Percentiles rank a stretch among this genome's conserved stretches.
phyloP scores from a whole-genome alignment of 257 asterid species.

The Ballota nigra region DNA sequence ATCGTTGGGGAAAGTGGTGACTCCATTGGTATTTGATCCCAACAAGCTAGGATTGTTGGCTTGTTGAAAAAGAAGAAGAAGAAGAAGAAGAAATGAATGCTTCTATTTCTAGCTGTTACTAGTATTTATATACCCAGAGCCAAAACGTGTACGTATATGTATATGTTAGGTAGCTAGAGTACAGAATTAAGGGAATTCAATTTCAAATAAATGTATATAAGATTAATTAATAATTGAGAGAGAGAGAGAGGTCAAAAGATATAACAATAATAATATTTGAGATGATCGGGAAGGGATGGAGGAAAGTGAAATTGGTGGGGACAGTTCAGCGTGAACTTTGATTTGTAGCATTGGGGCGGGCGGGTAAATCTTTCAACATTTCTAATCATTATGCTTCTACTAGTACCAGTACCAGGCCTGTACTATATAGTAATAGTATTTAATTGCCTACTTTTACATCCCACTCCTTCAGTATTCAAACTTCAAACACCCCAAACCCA shows the following conservation, averaged over 20 bases:
- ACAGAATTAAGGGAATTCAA: background rate
- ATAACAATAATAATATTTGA: too few relatives aligned
- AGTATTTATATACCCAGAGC: conserved; percentile 8
- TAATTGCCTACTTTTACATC: background rate
- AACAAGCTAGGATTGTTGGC: too few relatives aligned
- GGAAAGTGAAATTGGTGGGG: conserved; percentile 8
- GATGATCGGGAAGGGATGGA: background rate
- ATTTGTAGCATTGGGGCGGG: background rate
- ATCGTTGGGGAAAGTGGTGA: conserved; percentile 25
- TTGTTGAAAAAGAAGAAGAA: background rate
- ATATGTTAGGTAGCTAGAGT: background rate
- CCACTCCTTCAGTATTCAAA: background rate
- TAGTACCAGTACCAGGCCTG: background rate
- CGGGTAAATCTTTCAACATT: conserved; percentile 36
- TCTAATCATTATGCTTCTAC: too few relatives aligned
- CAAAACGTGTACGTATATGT: background rate
- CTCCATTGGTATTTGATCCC: conserved; percentile 30
- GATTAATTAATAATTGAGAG: background rate
- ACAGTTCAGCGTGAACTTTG: background rate
- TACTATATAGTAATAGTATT: background rate
- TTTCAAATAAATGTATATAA: background rate
- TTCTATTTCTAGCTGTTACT: background rate
- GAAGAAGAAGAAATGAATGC: background rate
- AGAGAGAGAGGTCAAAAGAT: background rate
- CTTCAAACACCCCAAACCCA: too few relatives aligned